Conservation (phyloP, 2,329 filamentous ascomycete species). For the Penicillium sp. region DNA sequence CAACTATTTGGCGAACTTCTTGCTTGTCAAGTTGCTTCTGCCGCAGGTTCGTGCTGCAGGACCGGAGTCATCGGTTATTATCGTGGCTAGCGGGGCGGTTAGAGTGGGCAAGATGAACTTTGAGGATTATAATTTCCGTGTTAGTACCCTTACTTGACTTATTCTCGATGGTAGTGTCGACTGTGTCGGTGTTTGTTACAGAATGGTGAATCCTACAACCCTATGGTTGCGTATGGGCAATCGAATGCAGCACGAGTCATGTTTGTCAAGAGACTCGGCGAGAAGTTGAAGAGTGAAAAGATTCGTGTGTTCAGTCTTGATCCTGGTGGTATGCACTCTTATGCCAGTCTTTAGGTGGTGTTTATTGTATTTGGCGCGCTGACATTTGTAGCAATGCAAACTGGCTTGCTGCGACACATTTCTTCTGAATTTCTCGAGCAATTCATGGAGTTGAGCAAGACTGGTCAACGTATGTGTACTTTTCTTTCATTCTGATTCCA, state of each 20-base stretch:
- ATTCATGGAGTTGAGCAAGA: conserved; percentile 10
- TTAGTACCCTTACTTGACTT: neutral
- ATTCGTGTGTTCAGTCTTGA: conserved; percentile 44
- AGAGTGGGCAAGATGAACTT: conserved; percentile 41
- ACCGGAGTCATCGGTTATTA: conserved; percentile 41
- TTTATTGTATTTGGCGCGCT: too few species aligned
- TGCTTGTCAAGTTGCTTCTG: conserved; percentile 48
- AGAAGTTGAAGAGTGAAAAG: conserved; percentile 30
- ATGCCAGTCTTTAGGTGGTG: too few species aligned
- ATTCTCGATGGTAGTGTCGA: too few species aligned
- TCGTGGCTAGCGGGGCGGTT: conserved; percentile 17
- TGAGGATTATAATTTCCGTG: conserved; percentile 41
- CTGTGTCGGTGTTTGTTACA: neutral
- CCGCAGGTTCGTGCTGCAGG: conserved; percentile 41
- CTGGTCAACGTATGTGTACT: conserved; percentile 6
- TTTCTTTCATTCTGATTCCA: neutral
- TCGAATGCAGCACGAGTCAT: conserved; percentile 53
- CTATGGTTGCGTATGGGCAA: conserved; percentile 49
- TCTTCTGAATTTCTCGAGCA: conserved; percentile 4
- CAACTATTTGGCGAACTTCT: conserved; percentile 52
- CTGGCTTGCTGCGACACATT: conserved; percentile 15
- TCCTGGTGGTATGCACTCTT: conserved; percentile 34
- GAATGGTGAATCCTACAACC: conserved; percentile 39
- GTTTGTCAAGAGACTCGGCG: conserved; percentile 43
- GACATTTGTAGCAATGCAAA: conserved; percentile 6